Conservation (phyloP, 495 filamentous ascomycete species). For the Penicillium roqueforti region DNA sequence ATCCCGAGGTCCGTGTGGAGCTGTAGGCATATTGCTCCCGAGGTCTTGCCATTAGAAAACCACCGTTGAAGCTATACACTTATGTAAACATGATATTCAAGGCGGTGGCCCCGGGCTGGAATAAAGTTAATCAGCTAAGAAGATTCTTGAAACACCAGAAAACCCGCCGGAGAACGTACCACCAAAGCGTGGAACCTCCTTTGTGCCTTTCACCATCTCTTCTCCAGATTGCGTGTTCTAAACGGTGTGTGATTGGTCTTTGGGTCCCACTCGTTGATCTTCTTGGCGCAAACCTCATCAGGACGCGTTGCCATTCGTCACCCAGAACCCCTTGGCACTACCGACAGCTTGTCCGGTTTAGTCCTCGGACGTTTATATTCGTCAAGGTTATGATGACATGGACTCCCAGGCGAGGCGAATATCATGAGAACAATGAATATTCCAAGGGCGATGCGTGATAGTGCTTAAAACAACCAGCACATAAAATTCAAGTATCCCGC, state of each 20-base stretch:
- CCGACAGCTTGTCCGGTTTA: background rate
- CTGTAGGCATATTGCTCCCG: too few relatives aligned
- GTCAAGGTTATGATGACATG: background rate
- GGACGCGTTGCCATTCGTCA: conserved; percentile 4
- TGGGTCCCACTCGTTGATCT: conserved; percentile 1
- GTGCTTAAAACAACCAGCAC: background rate
- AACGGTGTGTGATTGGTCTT: conserved; percentile 22
- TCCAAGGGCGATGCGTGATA: background rate
- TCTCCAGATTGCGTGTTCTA: conserved; percentile 35
- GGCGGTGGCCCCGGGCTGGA: background rate
- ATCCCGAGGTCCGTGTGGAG: background rate
- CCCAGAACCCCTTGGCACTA: background rate
- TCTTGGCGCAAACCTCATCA: conserved; percentile 3
- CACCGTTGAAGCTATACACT: background rate
- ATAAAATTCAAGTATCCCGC: background rate
- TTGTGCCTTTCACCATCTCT: conserved; percentile 36
- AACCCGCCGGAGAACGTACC: background rate
- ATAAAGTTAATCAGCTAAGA: background rate
- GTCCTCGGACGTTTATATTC: background rate
- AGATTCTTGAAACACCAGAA: background rate
- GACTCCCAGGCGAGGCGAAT: background rate
- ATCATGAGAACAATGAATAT: background rate
- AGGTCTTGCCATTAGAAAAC: too few relatives aligned
- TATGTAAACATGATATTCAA: background rate
- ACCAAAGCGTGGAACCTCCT: conserved; percentile 19